phyloP scores from a whole-genome alignment of 257 asterid genomes.

The Solanum microdontum region DNA sequence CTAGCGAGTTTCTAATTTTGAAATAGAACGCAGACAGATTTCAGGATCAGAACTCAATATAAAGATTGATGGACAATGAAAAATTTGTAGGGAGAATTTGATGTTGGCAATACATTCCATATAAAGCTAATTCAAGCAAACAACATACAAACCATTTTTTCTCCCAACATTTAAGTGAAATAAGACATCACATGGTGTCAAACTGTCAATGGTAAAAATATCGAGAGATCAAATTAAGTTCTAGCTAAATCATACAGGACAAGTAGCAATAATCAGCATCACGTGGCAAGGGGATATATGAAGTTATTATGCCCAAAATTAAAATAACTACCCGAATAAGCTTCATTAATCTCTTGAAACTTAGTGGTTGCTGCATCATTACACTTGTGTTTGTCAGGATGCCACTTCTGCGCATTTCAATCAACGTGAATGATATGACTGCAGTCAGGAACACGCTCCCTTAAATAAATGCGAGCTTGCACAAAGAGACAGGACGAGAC shows the following conservation, averaged over 20 bases:
- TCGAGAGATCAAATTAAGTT: neutral
- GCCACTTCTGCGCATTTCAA: constrained; percentile 54
- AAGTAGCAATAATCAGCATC: neutral
- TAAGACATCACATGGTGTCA: neutral
- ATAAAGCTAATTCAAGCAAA: neutral
- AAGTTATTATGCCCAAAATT: neutral
- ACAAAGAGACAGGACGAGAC: neutral
- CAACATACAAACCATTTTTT: neutral
- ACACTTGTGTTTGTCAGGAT: constrained; percentile 59
- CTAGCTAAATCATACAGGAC: neutral
- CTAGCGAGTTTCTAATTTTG: neutral
- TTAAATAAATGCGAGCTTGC: neutral
- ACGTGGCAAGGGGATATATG: neutral
- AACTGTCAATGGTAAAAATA: neutral
- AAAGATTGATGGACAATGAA: neutral
- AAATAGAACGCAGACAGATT: neutral
- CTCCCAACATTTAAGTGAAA: neutral
- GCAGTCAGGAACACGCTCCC: neutral
- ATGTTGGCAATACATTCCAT: neutral
- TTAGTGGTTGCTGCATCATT: constrained; percentile 37
- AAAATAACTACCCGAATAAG: constrained; percentile 37
- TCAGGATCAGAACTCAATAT: neutral
- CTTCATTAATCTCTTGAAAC: constrained; percentile 63
- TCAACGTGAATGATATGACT: neutral
- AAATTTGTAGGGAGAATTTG: neutral